Conservation (phyloP, 345 rosid species). For the Populus euphratica region DNA sequence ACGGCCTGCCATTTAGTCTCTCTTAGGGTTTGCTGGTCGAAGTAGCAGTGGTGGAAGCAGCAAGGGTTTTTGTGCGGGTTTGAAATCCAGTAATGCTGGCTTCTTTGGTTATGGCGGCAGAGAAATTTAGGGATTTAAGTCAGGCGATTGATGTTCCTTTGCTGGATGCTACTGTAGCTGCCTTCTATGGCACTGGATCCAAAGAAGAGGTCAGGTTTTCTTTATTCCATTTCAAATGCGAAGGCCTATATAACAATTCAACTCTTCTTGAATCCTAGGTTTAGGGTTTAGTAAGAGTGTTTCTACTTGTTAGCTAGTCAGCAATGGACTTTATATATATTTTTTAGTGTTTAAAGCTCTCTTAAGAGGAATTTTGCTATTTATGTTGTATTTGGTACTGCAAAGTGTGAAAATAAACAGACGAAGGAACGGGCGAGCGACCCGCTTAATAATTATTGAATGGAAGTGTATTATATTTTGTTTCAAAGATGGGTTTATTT, state of each 20-base stretch:
- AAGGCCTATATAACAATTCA: not conserved
- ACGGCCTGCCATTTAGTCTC: constrained; percentile 19
- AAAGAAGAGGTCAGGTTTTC: constrained; percentile 71
- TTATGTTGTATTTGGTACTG: too few relatives aligned
- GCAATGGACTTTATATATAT: not conserved
- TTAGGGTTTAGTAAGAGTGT: not conserved
- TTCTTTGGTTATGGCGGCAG: constrained; percentile 78
- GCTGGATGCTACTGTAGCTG: constrained; percentile 96
- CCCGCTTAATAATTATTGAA: not conserved
- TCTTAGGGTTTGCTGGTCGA: constrained; percentile 47
- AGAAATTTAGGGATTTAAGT: constrained; percentile 90
- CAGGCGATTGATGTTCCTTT: constrained; percentile 85
- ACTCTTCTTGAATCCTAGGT: not conserved
- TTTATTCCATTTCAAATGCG: not conserved
- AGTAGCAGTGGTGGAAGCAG: not conserved
- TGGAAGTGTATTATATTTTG: not conserved
- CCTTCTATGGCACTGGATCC: constrained; percentile 99
- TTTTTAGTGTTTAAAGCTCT: not conserved
- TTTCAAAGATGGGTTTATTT: not conserved
- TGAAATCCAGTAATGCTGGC: constrained; percentile 5
- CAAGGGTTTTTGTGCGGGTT: constrained; percentile 15
- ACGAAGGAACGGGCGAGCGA: too few relatives aligned
- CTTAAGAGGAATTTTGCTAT: not conserved
- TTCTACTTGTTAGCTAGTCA: not conserved
- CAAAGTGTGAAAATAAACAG: too few relatives aligned